These are phyloP conservation scores for Penicillium manginii DNA, from an alignment of 495 filamentous ascomycete species.

Conservation along the genomic window DNA sequence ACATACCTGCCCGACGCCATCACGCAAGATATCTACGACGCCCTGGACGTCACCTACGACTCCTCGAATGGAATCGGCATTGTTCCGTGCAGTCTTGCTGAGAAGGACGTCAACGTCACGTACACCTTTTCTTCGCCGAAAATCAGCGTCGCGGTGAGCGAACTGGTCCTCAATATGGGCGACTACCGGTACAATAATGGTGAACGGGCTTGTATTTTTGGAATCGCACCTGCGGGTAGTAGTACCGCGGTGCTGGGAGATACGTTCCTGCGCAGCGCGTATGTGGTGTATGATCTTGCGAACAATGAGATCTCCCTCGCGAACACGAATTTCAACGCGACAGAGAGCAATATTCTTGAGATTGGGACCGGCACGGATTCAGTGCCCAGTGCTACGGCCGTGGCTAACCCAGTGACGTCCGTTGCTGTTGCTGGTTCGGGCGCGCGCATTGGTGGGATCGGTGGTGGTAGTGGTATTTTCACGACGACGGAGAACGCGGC, in stretches of 20 bases:
- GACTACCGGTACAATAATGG: slow-evolving; percentile 64
- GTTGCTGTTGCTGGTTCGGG: slow-evolving; percentile 41
- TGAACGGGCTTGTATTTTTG: slow-evolving; percentile 68
- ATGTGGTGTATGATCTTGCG: slow-evolving; percentile 87
- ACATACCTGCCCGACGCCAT: slow-evolving; percentile 81
- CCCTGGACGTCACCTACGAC: slow-evolving; percentile 67
- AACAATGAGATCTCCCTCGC: slow-evolving; percentile 90
- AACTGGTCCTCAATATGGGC: slow-evolving; percentile 73
- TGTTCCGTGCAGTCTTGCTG: slow-evolving; percentile 72
- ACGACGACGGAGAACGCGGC: slow-evolving; percentile 23
- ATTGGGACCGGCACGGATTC: slow-evolving; percentile 65
- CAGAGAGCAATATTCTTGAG: slow-evolving; percentile 65
- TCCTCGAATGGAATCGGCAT: slow-evolving; percentile 55
- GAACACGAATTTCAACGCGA: slow-evolving; percentile 81
- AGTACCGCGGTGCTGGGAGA: slow-evolving; percentile 79
- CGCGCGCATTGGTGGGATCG: slow-evolving; percentile 39
- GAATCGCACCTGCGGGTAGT: slow-evolving; percentile 71
- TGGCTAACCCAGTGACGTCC: slow-evolving; percentile 63
- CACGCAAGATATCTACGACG: slow-evolving; percentile 63
- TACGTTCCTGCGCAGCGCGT: slow-evolving; percentile 89
- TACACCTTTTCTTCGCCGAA: slow-evolving; percentile 70
- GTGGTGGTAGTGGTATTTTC: slow-evolving; percentile 19
- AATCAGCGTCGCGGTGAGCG: slow-evolving; percentile 74
- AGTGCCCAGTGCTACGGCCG: slow-evolving; percentile 73
- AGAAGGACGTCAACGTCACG: slow-evolving; percentile 58